These are phyloP conservation scores for Umbilicus rupestris DNA, from an alignment of 164 flowering plant genomes.

Conservation along the genomic window DNA sequence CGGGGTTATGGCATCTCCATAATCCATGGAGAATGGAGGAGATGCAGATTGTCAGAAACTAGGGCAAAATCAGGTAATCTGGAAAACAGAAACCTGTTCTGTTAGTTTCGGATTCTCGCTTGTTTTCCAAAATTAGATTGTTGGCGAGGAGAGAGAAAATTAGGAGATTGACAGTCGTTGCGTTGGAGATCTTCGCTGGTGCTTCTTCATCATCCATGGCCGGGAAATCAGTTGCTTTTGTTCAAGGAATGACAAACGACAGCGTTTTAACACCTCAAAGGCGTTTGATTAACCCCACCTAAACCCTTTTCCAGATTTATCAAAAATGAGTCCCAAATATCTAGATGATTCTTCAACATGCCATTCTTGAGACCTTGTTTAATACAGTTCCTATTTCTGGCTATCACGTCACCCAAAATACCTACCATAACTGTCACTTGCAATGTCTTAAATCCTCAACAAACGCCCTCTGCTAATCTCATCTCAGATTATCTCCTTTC, in stretches of 20 bases:
- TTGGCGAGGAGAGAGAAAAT: background rate
- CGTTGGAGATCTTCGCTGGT: background rate
- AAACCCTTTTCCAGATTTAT: background rate
- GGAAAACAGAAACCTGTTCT: background rate
- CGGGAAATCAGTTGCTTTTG: background rate
- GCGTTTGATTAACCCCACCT: background rate
- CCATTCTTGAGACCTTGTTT: background rate
- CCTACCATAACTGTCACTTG: background rate
- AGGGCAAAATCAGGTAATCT: background rate
- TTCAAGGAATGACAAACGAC: background rate
- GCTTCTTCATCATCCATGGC: background rate
- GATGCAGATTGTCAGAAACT: constrained; percentile 2
- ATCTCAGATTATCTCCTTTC: no score
- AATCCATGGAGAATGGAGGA: constrained; percentile 6
- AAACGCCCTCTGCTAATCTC: no score
- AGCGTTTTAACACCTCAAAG: no score
- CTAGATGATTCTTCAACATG: background rate
- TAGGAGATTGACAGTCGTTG: no score
- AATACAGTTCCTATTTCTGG: background rate
- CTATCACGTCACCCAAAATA: background rate
- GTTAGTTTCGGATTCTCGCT: background rate
- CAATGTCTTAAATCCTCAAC: no score
- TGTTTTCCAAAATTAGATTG: background rate
- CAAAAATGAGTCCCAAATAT: background rate
- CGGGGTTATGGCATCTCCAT: background rate